Conservation (phyloP, 2,329 filamentous ascomycete species). For the Fusarium chuoi region DNA sequence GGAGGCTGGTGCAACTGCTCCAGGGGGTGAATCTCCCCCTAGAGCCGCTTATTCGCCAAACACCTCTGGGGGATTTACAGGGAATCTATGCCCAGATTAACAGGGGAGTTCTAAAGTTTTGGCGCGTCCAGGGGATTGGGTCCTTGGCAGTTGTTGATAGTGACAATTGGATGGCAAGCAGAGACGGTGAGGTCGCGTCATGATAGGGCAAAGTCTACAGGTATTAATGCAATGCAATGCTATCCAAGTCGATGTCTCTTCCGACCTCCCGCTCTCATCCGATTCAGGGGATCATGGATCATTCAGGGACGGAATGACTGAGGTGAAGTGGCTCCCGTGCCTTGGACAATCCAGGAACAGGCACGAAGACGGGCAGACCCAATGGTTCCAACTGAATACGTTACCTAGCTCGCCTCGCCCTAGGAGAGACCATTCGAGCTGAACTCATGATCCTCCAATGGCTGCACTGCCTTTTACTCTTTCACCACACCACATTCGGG, state of each 20-base stretch:
- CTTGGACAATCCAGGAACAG: conserved; percentile 36
- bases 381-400: conserved; percentile 18
- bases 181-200: conserved; percentile 8
- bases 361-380: conserved; percentile 1
- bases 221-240: neutral
- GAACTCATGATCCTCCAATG: conserved; percentile 17
- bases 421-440: neutral
- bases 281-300: conserved; percentile 26
- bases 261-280: conserved; percentile 26
- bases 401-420: neutral
- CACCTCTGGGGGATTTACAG: conserved; percentile 30
- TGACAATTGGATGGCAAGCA: conserved; percentile 5
- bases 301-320: conserved; percentile 18
- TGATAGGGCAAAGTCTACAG: conserved; percentile 2
- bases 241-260: conserved; percentile 2
- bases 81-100: conserved; percentile 27
- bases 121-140: conserved; percentile 29
- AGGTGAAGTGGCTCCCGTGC: conserved; percentile 3
- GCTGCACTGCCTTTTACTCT: conserved; percentile 36
- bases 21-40: conserved; percentile 38
- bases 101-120: conserved; percentile 32
- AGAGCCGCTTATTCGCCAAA: conserved; percentile 24
- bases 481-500: conserved; percentile 4
- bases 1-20: conserved; percentile 46
- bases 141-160: conserved; percentile 28